Conservation (phyloP, 768 basidiomycete genomes). For the Chalciporus chontae region DNA sequence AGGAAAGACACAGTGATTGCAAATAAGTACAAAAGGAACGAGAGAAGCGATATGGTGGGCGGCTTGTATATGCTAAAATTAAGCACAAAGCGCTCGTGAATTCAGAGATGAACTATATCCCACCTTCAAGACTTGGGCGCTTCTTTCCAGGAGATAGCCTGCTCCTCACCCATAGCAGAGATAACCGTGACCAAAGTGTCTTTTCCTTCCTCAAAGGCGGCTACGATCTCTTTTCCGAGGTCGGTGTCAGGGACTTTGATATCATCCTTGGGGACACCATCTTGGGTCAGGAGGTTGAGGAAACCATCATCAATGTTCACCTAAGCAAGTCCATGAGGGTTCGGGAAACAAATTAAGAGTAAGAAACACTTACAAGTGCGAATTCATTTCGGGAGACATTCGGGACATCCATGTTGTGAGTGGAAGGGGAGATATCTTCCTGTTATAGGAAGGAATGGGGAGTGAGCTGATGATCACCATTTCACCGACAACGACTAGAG, state of each 20-base stretch:
- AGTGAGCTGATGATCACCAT: not conserved
- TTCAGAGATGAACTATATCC: not conserved
- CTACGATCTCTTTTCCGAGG: conserved; percentile 67
- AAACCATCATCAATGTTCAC: conserved; percentile 91
- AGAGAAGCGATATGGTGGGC: not conserved
- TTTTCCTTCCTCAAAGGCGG: conserved; percentile 79
- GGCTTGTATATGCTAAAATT: not conserved
- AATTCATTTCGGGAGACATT: conserved; percentile 90
- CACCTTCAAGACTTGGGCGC: conserved; percentile 55
- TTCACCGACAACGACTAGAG: not conserved
- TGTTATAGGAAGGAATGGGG: conserved; percentile 29
- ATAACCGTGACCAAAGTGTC: conserved; percentile 85
- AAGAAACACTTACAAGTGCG: conserved; percentile 59
- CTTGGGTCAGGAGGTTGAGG: conserved; percentile 88
- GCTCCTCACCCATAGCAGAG: conserved; percentile 90
- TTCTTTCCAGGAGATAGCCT: conserved; percentile 87
- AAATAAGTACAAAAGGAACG: conserved; percentile 18
- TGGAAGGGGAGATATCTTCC: conserved; percentile 95
- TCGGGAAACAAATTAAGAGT: not conserved
- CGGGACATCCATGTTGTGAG: conserved; percentile 99
- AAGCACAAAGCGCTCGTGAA: no score
- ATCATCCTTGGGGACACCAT: conserved; percentile 86
- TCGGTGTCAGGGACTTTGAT: conserved; percentile 88
- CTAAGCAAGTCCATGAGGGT: conserved; percentile 33
- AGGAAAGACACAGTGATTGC: conserved; percentile 7